Base-by-base conservation (phyloP, 202 grass and related monocot genomes). In the Schoenoplectus tabernaemontani region DNA sequence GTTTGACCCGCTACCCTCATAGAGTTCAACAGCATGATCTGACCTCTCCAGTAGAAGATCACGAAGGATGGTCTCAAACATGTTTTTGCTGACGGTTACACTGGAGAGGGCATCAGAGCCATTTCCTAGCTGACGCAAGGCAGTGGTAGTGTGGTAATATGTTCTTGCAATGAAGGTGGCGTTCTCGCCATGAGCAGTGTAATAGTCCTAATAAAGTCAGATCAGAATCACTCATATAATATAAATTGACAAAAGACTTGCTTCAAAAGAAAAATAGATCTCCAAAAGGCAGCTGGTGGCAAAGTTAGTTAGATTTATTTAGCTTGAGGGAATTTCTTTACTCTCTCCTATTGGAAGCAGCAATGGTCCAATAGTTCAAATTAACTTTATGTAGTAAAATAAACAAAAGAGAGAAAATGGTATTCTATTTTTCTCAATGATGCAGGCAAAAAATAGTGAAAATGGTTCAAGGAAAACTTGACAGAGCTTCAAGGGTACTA, bases 101-200 rank as follows among this genome's bases (percentile, higher is more conserved):
- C 94, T 97, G 59, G 91, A 89, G 56, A 97, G 76, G 23, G 91
- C 87, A 59, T 93, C 84, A 78, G 89, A 83, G 61, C 71, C 80
- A 66, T 86, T 88, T 51, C 94, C 87, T 59, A 97, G 72, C 68
- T 93, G 94, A 57, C 94, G 79, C 67, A 97, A 84, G 51, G 91
- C 89, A 60, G 94, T 92, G 64, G 88, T 92, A 83, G 94, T 97
- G 78, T 92, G 91, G 82, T 97, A 97, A 90, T 93, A 97, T 46
- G 86, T 84, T 81, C 76, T 97, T 65, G 94, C 89, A 79, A 97
- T 91, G 81, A 97, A 97, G 4, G 83, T 90, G 19, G 94, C 89
- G 89, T 93, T 97, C 62, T 97, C 89, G 50, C 94, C 84, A 81
- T 97, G 94, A 76, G 88, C 87, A 67, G 94, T 97, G 83, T 97